A percentile compares a stretch with the other conserved stretches of the same genome.
Evolutionary conservation across 2,329 filamentous ascomycete genomes (phyloP).

Genomic region (Helminthosporium solani): DNA sequence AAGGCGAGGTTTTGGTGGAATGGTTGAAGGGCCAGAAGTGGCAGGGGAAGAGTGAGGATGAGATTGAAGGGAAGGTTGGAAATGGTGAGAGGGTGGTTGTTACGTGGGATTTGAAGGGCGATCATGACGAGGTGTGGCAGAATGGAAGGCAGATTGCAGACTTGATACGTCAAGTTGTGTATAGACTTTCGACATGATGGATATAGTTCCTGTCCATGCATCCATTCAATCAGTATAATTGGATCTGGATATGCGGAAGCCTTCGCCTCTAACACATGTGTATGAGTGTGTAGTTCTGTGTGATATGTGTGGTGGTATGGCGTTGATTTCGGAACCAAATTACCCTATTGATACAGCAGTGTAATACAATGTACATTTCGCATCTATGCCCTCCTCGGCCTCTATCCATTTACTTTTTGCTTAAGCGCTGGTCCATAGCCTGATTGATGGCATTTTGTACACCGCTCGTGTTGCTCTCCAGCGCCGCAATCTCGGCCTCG

Average conservation of each 20-base stretch:
- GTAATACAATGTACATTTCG: slow-evolving; percentile 37
- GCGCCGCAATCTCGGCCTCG: slow-evolving; percentile 25
- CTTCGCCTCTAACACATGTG: too few relatives aligned
- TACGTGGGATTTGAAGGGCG: slow-evolving; percentile 54
- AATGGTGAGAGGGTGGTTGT: slow-evolving; percentile 34
- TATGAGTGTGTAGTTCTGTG: slow-evolving; percentile 5
- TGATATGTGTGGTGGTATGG: neutral
- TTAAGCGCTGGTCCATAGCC: slow-evolving; percentile 39
- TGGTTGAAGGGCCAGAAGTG: slow-evolving; percentile 48
- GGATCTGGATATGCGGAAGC: too few relatives aligned
- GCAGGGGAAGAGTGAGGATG: slow-evolving; percentile 42
- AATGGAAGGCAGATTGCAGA: slow-evolving; percentile 59
- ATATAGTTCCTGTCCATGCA: neutral
- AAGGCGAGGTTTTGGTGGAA: slow-evolving; percentile 59
- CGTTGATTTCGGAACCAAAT: slow-evolving; percentile 1
- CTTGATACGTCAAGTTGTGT: slow-evolving; percentile 31
- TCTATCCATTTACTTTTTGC: slow-evolving; percentile 21
- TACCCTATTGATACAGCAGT: slow-evolving; percentile 34
- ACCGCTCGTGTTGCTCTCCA: slow-evolving; percentile 22
- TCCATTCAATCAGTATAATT: too few relatives aligned
- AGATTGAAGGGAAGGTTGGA: slow-evolving; percentile 28
- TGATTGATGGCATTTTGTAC: slow-evolving; percentile 36
- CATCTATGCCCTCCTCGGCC: slow-evolving; percentile 2
- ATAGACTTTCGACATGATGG: neutral
- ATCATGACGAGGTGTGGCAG: slow-evolving; percentile 66